These are phyloP conservation scores for Magnolia officinalis DNA, from an alignment of 164 flowering plant species.

Conservation along the genomic window DNA sequence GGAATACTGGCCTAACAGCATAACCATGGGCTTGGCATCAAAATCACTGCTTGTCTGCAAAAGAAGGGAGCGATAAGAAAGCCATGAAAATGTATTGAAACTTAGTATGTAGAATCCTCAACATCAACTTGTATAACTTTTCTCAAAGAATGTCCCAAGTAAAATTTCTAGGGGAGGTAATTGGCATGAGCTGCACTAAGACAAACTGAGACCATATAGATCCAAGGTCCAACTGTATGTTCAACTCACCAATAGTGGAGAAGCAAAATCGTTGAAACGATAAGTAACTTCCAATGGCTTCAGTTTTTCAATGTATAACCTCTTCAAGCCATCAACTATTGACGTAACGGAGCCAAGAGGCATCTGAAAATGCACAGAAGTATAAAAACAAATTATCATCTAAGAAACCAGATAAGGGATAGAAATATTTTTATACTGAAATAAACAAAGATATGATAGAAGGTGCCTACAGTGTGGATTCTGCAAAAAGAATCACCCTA, in stretches of 20 bases:
- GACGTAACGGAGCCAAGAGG: slow-evolving; percentile 78
- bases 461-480: background rate
- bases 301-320: slow-evolving; percentile 75
- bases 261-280: slow-evolving; percentile 86
- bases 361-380: slow-evolving; percentile 26
- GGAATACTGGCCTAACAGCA: slow-evolving; percentile 98
- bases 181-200: background rate
- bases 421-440: background rate
- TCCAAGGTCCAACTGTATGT: background rate
- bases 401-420: background rate
- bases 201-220: background rate
- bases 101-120: background rate
- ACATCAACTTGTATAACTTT: background rate
- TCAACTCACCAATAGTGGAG: slow-evolving; percentile 75
- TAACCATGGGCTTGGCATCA: slow-evolving; percentile 98
- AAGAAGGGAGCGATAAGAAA: background rate
- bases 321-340: slow-evolving; percentile 88
- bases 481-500: background rate
- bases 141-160: background rate
- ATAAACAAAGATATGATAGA: background rate
- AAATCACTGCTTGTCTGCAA: slow-evolving; percentile 89
- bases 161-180: background rate
- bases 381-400: background rate
- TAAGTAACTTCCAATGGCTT: slow-evolving; percentile 88
- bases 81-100: background rate